phyloP scores from a whole-genome alignment of 2,329 filamentous ascomycete genomes.

The Microdochium bolleyi region DNA sequence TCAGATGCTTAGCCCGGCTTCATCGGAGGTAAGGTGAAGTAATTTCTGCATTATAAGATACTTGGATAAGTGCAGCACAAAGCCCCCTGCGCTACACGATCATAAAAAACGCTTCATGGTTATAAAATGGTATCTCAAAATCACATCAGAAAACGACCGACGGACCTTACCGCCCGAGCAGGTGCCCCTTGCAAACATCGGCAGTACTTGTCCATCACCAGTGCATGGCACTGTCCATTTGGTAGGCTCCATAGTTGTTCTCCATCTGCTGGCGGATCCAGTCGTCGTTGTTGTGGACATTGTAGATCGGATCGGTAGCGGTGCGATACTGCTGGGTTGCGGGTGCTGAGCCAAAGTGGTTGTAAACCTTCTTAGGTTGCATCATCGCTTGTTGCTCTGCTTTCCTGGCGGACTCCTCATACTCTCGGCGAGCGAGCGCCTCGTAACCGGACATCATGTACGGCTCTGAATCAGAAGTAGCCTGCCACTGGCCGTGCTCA shows the following conservation, averaged over 20 bases:
- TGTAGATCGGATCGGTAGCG: constrained; percentile 65
- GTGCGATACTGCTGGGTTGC: constrained; percentile 37
- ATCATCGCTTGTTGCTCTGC: constrained; percentile 20
- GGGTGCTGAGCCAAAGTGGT: constrained; percentile 31
- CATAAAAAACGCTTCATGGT: neutral
- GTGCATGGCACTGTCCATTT: constrained; percentile 23
- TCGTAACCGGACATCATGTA: constrained; percentile 84
- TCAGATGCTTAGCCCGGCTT: too few species aligned
- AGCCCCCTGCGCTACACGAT: neutral
- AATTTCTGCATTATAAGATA: too few species aligned
- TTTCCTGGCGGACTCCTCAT: constrained; percentile 40
- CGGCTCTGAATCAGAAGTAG: constrained; percentile 54
- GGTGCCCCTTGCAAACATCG: neutral
- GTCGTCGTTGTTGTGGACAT: constrained; percentile 24
- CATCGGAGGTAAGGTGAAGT: too few species aligned
- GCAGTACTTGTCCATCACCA: constrained; percentile 4
- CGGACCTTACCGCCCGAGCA: neutral
- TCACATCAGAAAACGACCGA: neutral
- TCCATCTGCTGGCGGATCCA: constrained; percentile 53
- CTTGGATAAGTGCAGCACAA: neutral
- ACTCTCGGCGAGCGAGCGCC: constrained; percentile 55
- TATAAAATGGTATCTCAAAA: neutral
- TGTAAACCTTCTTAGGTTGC: constrained; percentile 31
- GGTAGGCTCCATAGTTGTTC: constrained; percentile 58
- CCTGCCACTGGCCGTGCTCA: constrained; percentile 44